These are phyloP conservation scores for Chrysoporthe puriensis DNA, from an alignment of 2,329 filamentous ascomycete species.

Conservation along the genomic window DNA sequence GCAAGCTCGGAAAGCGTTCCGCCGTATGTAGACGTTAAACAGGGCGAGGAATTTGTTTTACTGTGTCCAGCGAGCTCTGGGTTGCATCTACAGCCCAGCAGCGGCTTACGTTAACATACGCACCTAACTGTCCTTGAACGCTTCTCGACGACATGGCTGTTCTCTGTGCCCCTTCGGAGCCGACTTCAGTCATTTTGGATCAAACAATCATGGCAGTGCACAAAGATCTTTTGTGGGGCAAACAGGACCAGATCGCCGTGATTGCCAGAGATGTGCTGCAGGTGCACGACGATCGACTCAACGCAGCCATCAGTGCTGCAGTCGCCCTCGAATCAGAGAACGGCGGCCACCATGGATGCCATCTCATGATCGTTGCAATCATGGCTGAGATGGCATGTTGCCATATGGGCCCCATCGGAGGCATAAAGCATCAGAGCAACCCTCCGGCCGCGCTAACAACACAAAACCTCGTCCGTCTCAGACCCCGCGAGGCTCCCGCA, in stretches of 20 bases:
- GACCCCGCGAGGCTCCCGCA: slow-evolving; percentile 42
- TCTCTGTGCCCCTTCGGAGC: too few relatives aligned
- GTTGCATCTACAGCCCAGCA: too few relatives aligned
- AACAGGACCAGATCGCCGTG: slow-evolving; percentile 7
- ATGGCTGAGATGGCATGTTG: slow-evolving; percentile 20
- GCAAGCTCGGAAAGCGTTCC: too few relatives aligned
- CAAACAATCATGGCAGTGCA: too few relatives aligned
- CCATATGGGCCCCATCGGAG: slow-evolving; percentile 11
- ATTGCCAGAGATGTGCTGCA: slow-evolving; percentile 3
- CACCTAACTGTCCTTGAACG: too few relatives aligned
- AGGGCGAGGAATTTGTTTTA: too few relatives aligned
- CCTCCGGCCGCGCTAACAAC: slow-evolving; percentile 22
- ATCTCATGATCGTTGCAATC: slow-evolving; percentile 20
- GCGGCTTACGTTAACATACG: too few relatives aligned
- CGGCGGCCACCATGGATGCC: background rate
- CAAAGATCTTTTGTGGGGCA: background rate
- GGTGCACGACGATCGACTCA: too few relatives aligned
- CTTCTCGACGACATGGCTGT: too few relatives aligned
- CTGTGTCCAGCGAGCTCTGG: too few relatives aligned
- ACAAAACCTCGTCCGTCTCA: slow-evolving; percentile 28
- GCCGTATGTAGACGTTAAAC: too few relatives aligned
- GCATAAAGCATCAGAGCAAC: slow-evolving; percentile 19
- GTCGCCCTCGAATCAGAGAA: background rate
- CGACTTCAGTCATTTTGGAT: too few relatives aligned
- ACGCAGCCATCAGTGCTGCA: background rate